Conservation (phyloP, 768 basidiomycete species). For the Clitopilus passeckerianus region DNA sequence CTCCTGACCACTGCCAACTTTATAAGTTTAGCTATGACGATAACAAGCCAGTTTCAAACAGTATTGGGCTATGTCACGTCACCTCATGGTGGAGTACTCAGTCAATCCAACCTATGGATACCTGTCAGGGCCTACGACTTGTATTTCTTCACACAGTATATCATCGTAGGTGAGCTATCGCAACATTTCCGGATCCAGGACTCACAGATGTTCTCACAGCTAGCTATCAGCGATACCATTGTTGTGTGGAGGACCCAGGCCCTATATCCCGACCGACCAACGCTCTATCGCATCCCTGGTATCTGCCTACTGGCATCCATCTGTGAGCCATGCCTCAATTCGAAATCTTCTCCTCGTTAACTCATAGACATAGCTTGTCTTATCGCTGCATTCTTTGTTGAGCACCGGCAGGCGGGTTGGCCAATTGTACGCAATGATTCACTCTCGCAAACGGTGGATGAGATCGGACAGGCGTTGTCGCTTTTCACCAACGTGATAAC, state of each 20-base stretch:
- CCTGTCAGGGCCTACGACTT: not conserved
- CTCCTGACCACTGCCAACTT: not conserved
- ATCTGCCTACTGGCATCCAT: not conserved
- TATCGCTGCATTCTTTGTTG: not conserved
- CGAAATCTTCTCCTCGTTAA: not conserved
- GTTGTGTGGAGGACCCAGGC: not conserved
- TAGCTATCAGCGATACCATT: not conserved
- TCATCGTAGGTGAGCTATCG: not conserved
- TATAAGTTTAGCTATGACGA: not conserved
- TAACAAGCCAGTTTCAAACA: not conserved
- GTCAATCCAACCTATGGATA: not conserved
- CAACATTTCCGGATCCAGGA: too few relatives aligned
- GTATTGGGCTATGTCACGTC: not conserved
- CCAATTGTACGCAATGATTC: not conserved
- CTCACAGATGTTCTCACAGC: not conserved
- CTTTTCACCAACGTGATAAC: not conserved
- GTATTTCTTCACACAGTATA: not conserved
- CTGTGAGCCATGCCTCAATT: not conserved
- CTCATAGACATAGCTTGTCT: not conserved
- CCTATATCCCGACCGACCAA: not conserved
- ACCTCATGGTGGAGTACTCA: not conserved
- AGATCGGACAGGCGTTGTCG: not conserved
- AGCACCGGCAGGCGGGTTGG: not conserved
- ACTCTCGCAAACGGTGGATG: not conserved
- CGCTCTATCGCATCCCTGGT: not conserved